A percentile compares a stretch with the other conserved stretches of the same genome.
Evolutionary conservation across 1,284 basidiomycete genomes (phyloP).

Genomic region (Trichosporon asahii): DNA sequence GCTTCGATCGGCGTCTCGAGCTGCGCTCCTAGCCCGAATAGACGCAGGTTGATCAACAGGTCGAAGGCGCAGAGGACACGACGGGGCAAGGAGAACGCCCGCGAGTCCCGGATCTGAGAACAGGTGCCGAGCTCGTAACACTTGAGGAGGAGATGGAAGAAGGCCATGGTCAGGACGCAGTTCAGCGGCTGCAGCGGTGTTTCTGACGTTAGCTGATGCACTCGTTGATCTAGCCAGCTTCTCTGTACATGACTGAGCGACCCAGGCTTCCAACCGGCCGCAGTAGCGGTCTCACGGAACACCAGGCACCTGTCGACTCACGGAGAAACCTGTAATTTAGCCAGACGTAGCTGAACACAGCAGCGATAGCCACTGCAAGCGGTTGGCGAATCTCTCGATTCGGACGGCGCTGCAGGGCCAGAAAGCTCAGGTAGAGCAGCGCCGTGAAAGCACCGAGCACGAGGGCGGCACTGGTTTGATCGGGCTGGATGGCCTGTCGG

Average conservation of each 20-base stretch:
- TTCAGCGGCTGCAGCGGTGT: not conserved
- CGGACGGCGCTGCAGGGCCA: not conserved
- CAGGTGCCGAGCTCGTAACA: not conserved
- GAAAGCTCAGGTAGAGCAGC: not conserved
- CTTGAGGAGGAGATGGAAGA: not conserved
- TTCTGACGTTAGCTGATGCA: not conserved
- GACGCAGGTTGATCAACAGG: not conserved
- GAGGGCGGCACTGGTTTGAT: not conserved
- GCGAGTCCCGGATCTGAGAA: not conserved
- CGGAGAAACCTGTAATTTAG: not conserved
- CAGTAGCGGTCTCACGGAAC: too few relatives aligned
- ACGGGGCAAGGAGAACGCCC: not conserved
- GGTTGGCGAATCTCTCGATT: not conserved
- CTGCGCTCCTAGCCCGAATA: not conserved
- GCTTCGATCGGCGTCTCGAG: slow-evolving; percentile 1
- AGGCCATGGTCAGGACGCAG: slow-evolving; percentile 3
- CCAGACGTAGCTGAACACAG: not conserved
- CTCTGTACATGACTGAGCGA: too few relatives aligned
- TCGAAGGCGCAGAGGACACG: not conserved
- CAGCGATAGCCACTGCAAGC: not conserved
- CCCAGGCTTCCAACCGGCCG: too few relatives aligned
- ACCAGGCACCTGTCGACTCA: not conserved
- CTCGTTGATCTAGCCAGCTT: too few relatives aligned
- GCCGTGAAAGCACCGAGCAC: not conserved
- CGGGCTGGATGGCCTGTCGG: not conserved